Base-by-base conservation (phyloP, 495 filamentous ascomycete species). In the Lophiostoma macrostomum region DNA sequence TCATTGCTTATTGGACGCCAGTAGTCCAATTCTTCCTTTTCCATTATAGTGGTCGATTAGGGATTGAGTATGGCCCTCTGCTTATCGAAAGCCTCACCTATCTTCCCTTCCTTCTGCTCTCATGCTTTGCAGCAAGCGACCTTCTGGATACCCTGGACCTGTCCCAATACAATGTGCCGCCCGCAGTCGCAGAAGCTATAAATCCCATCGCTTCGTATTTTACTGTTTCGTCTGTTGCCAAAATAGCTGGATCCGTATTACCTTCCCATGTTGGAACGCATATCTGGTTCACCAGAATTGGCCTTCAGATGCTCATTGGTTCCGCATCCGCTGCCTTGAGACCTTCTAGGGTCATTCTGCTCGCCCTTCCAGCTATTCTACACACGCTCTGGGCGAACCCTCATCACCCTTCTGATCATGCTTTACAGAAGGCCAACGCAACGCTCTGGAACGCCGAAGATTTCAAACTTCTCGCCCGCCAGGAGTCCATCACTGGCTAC, bases 401-500 rank as follows among this genome's bases (percentile, higher is more conserved):
- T 8, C 89, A 95, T 66, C 69, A 87, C 24, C 72, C 78, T 14
- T 75, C 78, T 4, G 66, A 71, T 0, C 64, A 62, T 40, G 78
- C 79, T 14, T 74, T 79, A 0, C 64, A 64, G 5, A 72, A 74
- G 1, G 66, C 93, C 16, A 91, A 96, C 55, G 64, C 69, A 3
- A 83, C 77, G 1, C 70, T 97, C 14, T 61, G 42, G 35, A 35
- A 67, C 18, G 62, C 60, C 13, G 68, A 71, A 1, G 76, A 77
- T 29, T 88, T 75, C 72, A 73, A 77, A 2, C 69, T 97, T 5
- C 63, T 96, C 32, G 90, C 85, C 27, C 83, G 93, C 13, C 72
- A 79, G 61, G 91, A 96, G 64, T 94, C 88, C 0, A 66, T 82
- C 12, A 96, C 93, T 7, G 93, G 93, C 1, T 98, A 98, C 64